Evolutionary conservation across 1,284 basidiomycete genomes (phyloP), one percentile per base, ranked within the genome.

Genomic region (Stereum hirsutum): DNA sequence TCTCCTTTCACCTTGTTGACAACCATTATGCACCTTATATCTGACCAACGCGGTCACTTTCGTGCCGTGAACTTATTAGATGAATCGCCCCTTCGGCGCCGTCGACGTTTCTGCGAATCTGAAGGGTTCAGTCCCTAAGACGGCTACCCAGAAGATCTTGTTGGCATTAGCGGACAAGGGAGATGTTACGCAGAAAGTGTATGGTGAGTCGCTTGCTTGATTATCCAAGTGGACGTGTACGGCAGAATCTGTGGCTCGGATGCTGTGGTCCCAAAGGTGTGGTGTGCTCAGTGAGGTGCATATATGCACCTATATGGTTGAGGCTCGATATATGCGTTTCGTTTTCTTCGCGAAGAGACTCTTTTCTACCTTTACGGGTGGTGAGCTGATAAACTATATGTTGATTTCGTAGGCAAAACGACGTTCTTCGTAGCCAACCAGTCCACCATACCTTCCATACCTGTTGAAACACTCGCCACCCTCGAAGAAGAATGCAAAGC

Each of bases 51-150:
- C n/a, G n/a, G n/a, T n/a, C 32, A 17, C 36, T 25, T 38, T 20
- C 42, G n/a, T 32, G 21, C 31, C 23, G 15, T 19, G 46, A 11
- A 30, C 10, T 33, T 30, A 44, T 45, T 47, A 85, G 82, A 86
- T 80, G 81, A 88, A 84, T 57, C 69, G 79, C 28, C 83, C 75
- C 2, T 85, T 75, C 52, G 81, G 81, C n/a, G 81, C 78, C 51
- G 90, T 89, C 28, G 89, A 93, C 57, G 81, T 94, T 2, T 73
- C 86, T 12, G 85, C 88, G 14, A 94, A 95, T 60, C 67, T 94
- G 32, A 92, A 91, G 59, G 85, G 86, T 42, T 78, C 81, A 8
- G 81, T 94, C 1, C 78, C 87, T 6, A 93, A 92, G 59, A 64
- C 87, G 0, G 71, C 80, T 6, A 81, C 81, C 0, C 88, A 90